These are phyloP conservation scores for Proliferodiscus dingleyae DNA, from an alignment of 2,329 filamentous ascomycete genomes.

Conservation along the genomic window DNA sequence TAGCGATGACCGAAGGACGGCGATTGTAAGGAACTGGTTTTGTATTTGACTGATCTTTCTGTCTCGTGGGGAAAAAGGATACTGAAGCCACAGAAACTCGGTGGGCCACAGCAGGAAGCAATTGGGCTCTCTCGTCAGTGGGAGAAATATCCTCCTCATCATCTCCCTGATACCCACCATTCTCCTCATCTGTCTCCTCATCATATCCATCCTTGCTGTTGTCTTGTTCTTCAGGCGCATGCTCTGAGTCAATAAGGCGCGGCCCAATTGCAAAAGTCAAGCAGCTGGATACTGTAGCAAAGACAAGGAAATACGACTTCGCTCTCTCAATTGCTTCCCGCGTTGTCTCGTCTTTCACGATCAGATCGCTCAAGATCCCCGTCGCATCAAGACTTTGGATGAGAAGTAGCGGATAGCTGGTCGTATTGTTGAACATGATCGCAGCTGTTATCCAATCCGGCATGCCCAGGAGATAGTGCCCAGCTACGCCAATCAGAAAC, in stretches of 20 bases:
- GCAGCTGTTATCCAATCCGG: slow-evolving; percentile 43
- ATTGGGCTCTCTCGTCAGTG: slow-evolving; percentile 38
- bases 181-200: slow-evolving; percentile 20
- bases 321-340: slow-evolving; percentile 50
- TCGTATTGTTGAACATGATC: slow-evolving; percentile 47
- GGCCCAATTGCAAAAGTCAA: slow-evolving; percentile 62
- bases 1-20: slow-evolving; percentile 23
- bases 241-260: slow-evolving; percentile 46
- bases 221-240: slow-evolving; percentile 34
- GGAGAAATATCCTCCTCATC: slow-evolving; percentile 33
- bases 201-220: no score
- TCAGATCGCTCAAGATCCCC: slow-evolving; percentile 49
- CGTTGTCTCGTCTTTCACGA: slow-evolving; percentile 38
- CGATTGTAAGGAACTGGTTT: slow-evolving; percentile 18
- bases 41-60: slow-evolving; percentile 2
- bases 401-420: slow-evolving; percentile 42
- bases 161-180: slow-evolving; percentile 24
- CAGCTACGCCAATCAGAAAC: slow-evolving; percentile 37
- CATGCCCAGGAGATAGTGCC: slow-evolving; percentile 36
- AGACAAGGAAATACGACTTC: slow-evolving; percentile 62
- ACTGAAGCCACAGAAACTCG: slow-evolving; percentile 18
- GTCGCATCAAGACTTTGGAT: slow-evolving; percentile 36
- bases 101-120: slow-evolving; percentile 36
- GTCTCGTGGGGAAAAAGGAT: slow-evolving; percentile 31
- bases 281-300: slow-evolving; percentile 57